A percentile compares a stretch with the other conserved stretches of the same genome.
These are phyloP conservation scores for Fusarium proliferatum DNA, from an alignment of 2,329 filamentous ascomycete genomes.

Conservation along the genomic window DNA sequence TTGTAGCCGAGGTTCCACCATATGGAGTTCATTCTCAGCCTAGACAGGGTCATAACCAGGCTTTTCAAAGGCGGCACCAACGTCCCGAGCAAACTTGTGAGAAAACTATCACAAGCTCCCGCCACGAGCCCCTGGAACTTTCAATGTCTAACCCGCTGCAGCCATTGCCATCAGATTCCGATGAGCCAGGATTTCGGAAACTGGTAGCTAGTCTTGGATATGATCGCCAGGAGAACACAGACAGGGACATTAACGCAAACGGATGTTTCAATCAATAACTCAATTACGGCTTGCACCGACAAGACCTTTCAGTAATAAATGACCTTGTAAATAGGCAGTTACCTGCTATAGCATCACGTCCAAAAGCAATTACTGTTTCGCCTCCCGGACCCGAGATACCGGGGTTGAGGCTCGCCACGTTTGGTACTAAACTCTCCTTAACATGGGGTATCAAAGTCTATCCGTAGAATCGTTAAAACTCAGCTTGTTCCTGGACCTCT, in stretches of 20 bases:
- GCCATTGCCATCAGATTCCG: not conserved
- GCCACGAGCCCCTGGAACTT: not conserved
- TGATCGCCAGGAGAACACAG: not conserved
- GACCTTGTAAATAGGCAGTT: not conserved
- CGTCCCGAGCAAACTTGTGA: not conserved
- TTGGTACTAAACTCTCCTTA: not conserved
- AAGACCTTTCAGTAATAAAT: not conserved
- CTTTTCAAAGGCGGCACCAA: not conserved
- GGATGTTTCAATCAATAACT: not conserved
- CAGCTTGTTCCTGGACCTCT: not conserved
- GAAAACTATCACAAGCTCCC: not conserved
- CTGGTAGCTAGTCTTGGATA: not conserved
- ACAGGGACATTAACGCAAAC: not conserved
- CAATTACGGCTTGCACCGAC: not conserved
- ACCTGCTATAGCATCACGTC: not conserved
- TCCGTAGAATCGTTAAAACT: not conserved
- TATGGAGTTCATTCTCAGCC: not conserved
- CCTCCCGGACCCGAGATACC: not conserved
- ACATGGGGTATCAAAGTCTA: not conserved
- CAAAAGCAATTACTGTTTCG: not conserved
- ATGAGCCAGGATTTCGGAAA: not conserved
- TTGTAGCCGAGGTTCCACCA: not conserved
- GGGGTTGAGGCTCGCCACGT: not conserved
- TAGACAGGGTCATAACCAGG: not conserved
- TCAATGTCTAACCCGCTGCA: not conserved